phyloP scores from a whole-genome alignment of 352 stramenopile genomes.

The Blastocystis sp. region DNA sequence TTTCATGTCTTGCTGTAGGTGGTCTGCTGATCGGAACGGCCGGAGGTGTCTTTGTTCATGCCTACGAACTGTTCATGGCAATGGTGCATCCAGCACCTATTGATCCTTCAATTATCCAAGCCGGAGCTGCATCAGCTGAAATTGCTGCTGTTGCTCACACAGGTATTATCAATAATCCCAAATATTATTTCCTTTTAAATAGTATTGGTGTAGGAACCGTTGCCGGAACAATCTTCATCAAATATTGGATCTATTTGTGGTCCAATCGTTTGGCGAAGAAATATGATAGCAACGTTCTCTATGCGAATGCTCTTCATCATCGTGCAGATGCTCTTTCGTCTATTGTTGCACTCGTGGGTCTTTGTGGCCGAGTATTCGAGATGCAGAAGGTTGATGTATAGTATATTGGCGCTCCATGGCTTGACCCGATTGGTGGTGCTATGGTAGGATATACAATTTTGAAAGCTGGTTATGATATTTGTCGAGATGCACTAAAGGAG shows the following conservation, averaged over 20 bases:
- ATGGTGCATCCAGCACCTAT: not conserved
- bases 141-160: constrained; percentile 12
- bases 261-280: constrained; percentile 48
- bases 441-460: constrained; percentile 56
- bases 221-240: constrained; percentile 35
- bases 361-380: not conserved
- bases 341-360: constrained; percentile 19
- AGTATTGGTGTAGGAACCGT: constrained; percentile 17
- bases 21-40: constrained; percentile 38
- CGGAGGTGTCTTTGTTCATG: constrained; percentile 38
- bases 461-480: constrained; percentile 47
- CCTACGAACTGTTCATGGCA: constrained; percentile 36
- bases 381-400: not conserved
- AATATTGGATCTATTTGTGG: constrained; percentile 46
- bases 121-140: not conserved
- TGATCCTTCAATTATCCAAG: not conserved
- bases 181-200: constrained; percentile 40
- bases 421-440: constrained; percentile 28
- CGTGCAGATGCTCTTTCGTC: constrained; percentile 46
- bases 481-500: not conserved
- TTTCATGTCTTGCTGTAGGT: constrained; percentile 43
- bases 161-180: constrained; percentile 4
- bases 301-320: constrained; percentile 51
- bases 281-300: constrained; percentile 52
- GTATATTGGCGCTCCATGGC: constrained; percentile 27